Evolutionary conservation across 148 eudicot species (phyloP).

Genomic region (Fagopyrum homotropicum): DNA sequence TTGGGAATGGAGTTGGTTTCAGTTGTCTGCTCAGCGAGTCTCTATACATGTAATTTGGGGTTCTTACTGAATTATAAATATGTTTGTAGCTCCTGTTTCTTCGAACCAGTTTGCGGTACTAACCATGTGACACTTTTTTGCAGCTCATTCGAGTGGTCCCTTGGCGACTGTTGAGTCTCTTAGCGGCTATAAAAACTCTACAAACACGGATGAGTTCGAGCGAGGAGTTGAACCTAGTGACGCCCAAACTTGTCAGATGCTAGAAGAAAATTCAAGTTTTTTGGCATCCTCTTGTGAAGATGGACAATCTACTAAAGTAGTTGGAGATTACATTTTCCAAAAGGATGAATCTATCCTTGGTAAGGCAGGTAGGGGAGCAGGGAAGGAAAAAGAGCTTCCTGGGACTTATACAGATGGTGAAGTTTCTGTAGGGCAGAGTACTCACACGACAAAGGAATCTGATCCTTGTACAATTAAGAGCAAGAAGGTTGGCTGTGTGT

Average conservation of each 20-base stretch:
- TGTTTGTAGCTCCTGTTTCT: not conserved
- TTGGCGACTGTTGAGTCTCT: conserved; percentile 63
- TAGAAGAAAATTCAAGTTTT: conserved; percentile 22
- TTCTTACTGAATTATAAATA: not conserved
- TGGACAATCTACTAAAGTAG: conserved; percentile 25
- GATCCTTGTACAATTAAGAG: not conserved
- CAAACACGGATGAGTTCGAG: conserved; percentile 54
- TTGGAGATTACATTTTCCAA: conserved; percentile 39
- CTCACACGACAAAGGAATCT: not conserved
- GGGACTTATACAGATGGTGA: conserved; percentile 1
- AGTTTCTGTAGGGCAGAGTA: not conserved
- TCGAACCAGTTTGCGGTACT: not conserved
- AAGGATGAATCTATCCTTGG: conserved; percentile 25
- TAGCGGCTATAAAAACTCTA: conserved; percentile 48
- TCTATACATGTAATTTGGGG: not conserved
- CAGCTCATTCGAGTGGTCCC: conserved; percentile 87
- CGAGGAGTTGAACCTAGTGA: conserved; percentile 53
- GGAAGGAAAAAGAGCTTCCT: conserved; percentile 13
- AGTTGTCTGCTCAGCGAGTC: not conserved
- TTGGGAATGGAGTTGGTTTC: not conserved
- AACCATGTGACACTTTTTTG: conserved; percentile 7
- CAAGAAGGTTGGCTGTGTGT: not conserved
- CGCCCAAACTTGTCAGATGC: conserved; percentile 19
- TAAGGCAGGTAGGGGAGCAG: conserved; percentile 6
- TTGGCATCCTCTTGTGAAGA: conserved; percentile 28